Evolutionary conservation across 352 stramenopile genomes (phyloP).

Genomic region (Phytophthora cajani): DNA sequence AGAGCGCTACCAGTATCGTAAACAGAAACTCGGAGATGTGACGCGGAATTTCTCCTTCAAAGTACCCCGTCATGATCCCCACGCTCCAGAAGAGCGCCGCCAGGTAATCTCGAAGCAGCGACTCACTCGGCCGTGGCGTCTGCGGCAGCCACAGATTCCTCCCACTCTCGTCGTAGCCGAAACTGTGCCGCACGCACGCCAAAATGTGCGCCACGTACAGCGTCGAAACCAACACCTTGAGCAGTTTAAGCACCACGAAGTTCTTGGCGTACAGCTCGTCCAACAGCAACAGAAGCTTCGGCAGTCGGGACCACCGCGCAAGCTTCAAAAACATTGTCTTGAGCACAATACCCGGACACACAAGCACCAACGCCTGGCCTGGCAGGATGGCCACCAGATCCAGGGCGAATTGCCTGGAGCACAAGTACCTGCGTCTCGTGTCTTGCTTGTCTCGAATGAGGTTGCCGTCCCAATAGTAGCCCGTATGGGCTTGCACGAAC

Average conservation of each 20-base stretch:
- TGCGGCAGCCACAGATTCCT: constrained; percentile 55
- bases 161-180: constrained; percentile 47
- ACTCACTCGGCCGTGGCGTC: constrained; percentile 1
- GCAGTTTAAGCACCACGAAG: constrained; percentile 51
- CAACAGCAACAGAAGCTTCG: constrained; percentile 48
- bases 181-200: constrained; percentile 55
- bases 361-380: constrained; percentile 15
- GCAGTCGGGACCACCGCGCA: constrained; percentile 41
- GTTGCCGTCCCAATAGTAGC: constrained; percentile 62
- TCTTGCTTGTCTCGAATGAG: constrained; percentile 45
- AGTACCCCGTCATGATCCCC: constrained; percentile 59
- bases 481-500: constrained; percentile 55
- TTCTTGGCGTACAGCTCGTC: constrained; percentile 64
- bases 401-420: constrained; percentile 46
- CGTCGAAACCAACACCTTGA: constrained; percentile 49
- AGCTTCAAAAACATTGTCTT: constrained; percentile 47
- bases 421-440: constrained; percentile 49
- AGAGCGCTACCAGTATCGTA: constrained; percentile 55
- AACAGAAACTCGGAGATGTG: constrained; percentile 56
- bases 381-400: constrained; percentile 56
- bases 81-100: constrained; percentile 64
- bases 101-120: constrained; percentile 40
- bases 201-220: constrained; percentile 58
- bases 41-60: constrained; percentile 65
- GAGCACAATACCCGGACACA: constrained; percentile 14